phyloP scores from a whole-genome alignment of 495 filamentous ascomycete species.

The Aspergillus bertholletiae region DNA sequence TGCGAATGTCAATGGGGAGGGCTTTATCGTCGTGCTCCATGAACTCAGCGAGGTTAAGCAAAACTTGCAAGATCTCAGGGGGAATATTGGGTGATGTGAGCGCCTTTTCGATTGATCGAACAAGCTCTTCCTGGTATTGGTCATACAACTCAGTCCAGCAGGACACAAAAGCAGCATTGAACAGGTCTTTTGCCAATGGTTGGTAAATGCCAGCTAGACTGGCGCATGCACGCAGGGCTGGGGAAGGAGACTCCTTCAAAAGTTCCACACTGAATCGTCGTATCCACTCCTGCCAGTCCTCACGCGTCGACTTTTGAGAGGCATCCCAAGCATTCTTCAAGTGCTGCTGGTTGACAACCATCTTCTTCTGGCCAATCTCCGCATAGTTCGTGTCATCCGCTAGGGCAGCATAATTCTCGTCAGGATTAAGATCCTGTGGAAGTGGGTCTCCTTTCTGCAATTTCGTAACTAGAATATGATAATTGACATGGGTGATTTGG shows the following conservation, averaged over 20 bases:
- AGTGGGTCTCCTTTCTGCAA: conserved; percentile 90
- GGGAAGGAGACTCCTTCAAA: conserved; percentile 91
- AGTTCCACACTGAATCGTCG: conserved; percentile 92
- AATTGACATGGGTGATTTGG: conserved; percentile 79
- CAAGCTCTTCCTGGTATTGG: conserved; percentile 90
- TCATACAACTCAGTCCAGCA: conserved; percentile 98
- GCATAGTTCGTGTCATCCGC: conserved; percentile 72
- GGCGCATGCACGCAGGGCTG: conserved; percentile 89
- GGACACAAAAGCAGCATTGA: conserved; percentile 97
- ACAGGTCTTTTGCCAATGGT: conserved; percentile 85
- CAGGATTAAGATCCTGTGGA: conserved; percentile 89
- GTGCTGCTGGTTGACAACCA: conserved; percentile 94
- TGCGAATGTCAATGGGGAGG: conserved; percentile 92
- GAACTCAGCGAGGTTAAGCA: conserved; percentile 96
- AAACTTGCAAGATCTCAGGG: conserved; percentile 87
- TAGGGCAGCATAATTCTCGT: conserved; percentile 75
- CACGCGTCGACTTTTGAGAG: conserved; percentile 87
- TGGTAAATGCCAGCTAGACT: conserved; percentile 86
- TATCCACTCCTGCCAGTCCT: conserved; percentile 99
- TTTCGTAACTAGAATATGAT: conserved; percentile 85
- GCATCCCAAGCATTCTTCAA: conserved; percentile 97
- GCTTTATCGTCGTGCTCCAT: conserved; percentile 99
- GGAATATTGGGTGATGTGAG: conserved; percentile 90
- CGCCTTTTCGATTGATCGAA: conserved; percentile 91
- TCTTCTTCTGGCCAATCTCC: conserved; percentile 87